Conservation (phyloP, 371 early-diverging fungal species). For the Mortierella sp. region DNA sequence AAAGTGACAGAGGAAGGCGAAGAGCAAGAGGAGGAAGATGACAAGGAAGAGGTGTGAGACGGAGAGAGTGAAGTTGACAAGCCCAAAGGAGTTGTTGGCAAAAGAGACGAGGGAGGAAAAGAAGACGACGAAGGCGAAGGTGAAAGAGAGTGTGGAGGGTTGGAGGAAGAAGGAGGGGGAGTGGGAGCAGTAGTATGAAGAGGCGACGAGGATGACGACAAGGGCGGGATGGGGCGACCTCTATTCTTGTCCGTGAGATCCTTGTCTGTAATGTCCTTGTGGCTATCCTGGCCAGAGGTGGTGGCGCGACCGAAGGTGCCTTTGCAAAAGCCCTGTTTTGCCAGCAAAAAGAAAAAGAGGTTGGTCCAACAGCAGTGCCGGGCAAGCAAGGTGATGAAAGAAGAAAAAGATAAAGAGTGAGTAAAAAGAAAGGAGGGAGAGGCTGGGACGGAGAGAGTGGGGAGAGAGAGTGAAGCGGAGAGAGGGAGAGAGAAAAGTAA, state of each 20-base stretch:
- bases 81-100: constrained; percentile 8
- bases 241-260: not conserved
- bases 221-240: not conserved
- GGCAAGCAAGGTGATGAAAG: not conserved
- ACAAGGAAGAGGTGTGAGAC: not conserved
- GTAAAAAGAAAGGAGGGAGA: not conserved
- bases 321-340: constrained; percentile 1
- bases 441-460: not conserved
- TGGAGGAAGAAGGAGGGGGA: not conserved
- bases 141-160: not conserved
- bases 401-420: not conserved
- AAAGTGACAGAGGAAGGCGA: not conserved
- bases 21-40: not conserved
- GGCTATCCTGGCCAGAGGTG: not conserved
- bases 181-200: not conserved
- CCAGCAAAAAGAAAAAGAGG: not conserved
- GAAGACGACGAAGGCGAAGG: not conserved
- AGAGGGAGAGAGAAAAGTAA: not conserved
- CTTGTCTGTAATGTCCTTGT: not conserved
- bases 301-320: not conserved
- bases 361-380: constrained; percentile 25
- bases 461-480: not conserved
- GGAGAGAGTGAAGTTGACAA: constrained; percentile 7
- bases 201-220: constrained; percentile 2
- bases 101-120: not conserved